Conservation (phyloP, 2,329 filamentous ascomycete genomes). For the Penicillium italicum region DNA sequence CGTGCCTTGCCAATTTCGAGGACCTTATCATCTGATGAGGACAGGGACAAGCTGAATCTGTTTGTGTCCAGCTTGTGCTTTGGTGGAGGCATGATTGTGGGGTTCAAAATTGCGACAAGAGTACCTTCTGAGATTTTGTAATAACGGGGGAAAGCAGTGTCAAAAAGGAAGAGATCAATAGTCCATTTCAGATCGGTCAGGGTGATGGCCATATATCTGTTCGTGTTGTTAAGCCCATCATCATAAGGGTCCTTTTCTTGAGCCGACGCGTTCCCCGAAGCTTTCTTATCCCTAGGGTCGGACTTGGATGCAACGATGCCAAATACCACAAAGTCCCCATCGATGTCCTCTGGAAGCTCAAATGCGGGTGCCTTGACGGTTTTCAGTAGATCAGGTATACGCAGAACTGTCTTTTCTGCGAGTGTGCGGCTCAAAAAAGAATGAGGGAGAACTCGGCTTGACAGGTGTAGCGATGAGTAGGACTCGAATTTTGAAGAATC, state of each 20-base stretch:
- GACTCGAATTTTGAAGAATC: slow-evolving; percentile 71
- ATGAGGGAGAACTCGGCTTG: slow-evolving; percentile 78
- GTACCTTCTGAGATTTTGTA: slow-evolving; percentile 95
- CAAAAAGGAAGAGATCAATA: slow-evolving; percentile 87
- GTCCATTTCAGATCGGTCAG: slow-evolving; percentile 88
- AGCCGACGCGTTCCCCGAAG: slow-evolving; percentile 35
- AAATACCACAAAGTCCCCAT: slow-evolving; percentile 85
- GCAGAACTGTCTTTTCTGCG: slow-evolving; percentile 70
- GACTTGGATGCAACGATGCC: slow-evolving; percentile 87
- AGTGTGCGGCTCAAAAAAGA: slow-evolving; percentile 73
- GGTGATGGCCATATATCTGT: slow-evolving; percentile 90
- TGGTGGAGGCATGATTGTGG: slow-evolving; percentile 82
- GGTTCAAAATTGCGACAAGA: slow-evolving; percentile 86
- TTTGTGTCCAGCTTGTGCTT: slow-evolving; percentile 71
- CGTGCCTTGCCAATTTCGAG: slow-evolving; percentile 81
- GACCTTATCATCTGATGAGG: slow-evolving; percentile 80
- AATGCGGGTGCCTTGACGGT: slow-evolving; percentile 80
- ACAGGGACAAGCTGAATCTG: slow-evolving; percentile 79
- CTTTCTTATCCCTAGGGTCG: slow-evolving; percentile 63
- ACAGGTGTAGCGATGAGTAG: slow-evolving; percentile 80
- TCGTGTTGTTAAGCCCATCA: slow-evolving; percentile 55
- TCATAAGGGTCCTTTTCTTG: slow-evolving; percentile 47
- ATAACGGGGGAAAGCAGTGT: slow-evolving; percentile 82
- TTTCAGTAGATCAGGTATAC: slow-evolving; percentile 75
- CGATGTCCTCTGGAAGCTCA: slow-evolving; percentile 69